These are phyloP conservation scores for Perkinsus marinus DNA, from an alignment of 169 alveolate genomes.

Conservation along the genomic window DNA sequence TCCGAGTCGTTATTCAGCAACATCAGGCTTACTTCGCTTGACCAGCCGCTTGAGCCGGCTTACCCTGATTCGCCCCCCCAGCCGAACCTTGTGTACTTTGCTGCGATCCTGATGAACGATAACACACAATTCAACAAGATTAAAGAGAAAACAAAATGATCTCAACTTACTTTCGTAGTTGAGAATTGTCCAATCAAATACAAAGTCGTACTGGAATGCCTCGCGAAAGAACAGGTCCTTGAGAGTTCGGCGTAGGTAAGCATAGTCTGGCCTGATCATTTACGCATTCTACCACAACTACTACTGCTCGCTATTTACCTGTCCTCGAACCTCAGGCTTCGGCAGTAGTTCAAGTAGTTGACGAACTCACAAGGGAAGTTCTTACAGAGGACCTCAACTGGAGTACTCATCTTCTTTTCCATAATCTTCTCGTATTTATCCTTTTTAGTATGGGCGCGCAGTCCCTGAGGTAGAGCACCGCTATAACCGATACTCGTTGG, in stretches of 20 bases:
- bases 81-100: background rate
- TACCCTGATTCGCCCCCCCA: background rate
- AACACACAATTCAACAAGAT: no score
- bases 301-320: background rate
- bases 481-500: background rate
- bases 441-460: slow-evolving; percentile 81
- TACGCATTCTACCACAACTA: no score
- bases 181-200: slow-evolving; percentile 85
- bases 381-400: slow-evolving; percentile 88
- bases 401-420: slow-evolving; percentile 94
- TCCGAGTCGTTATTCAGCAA: no score
- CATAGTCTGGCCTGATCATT: slow-evolving; percentile 83
- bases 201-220: slow-evolving; percentile 82
- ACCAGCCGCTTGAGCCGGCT: background rate
- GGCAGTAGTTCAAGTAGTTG: slow-evolving; percentile 79
- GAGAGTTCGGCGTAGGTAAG: slow-evolving; percentile 80
- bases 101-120: background rate
- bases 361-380: slow-evolving; percentile 63
- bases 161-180: background rate
- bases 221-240: slow-evolving; percentile 82
- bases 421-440: slow-evolving; percentile 94
- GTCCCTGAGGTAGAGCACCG: slow-evolving; percentile 31
- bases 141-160: no score
- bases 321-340: slow-evolving; percentile 84
- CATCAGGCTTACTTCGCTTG: background rate